These are phyloP conservation scores for Metarhizium guizhouense DNA, from an alignment of 2,329 filamentous ascomycete genomes.

Conservation along the genomic window DNA sequence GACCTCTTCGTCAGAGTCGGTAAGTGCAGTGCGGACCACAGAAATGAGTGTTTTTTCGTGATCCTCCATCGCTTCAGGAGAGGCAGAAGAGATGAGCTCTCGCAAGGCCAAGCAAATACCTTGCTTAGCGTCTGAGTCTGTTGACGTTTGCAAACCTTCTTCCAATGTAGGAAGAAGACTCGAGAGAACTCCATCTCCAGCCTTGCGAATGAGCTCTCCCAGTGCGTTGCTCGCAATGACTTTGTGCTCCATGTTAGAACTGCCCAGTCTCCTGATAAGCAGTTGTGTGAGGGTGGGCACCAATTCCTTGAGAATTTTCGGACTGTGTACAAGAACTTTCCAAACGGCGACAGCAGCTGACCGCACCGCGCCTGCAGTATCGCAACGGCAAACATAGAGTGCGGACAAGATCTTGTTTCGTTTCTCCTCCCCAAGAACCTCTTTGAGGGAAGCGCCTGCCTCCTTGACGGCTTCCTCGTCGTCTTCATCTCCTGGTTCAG, in stretches of 20 bases:
- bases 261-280: slow-evolving; percentile 86
- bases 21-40: slow-evolving; percentile 85
- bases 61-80: slow-evolving; percentile 80
- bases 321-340: slow-evolving; percentile 92
- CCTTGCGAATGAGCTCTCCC: slow-evolving; percentile 93
- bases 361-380: slow-evolving; percentile 87
- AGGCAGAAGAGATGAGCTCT: slow-evolving; percentile 85
- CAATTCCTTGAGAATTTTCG: slow-evolving; percentile 87
- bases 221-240: slow-evolving; percentile 96
- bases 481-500: slow-evolving; percentile 69
- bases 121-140: slow-evolving; percentile 87
- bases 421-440: slow-evolving; percentile 90
- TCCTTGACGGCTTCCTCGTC: slow-evolving; percentile 70
- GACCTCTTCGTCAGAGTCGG: slow-evolving; percentile 82
- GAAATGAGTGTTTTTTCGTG: slow-evolving; percentile 93
- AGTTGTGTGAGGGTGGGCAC: slow-evolving; percentile 91
- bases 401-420: slow-evolving; percentile 96
- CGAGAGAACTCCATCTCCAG: slow-evolving; percentile 84
- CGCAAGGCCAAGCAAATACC: slow-evolving; percentile 95
- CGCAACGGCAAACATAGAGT: slow-evolving; percentile 93
- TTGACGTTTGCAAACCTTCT: slow-evolving; percentile 79
- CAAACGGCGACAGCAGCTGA: slow-evolving; percentile 86
- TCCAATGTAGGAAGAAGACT: slow-evolving; percentile 86
- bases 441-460: slow-evolving; percentile 84
- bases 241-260: slow-evolving; percentile 97